Conservation (phyloP, 176 grass and related monocot species). For the Aechmea fasciata region DNA sequence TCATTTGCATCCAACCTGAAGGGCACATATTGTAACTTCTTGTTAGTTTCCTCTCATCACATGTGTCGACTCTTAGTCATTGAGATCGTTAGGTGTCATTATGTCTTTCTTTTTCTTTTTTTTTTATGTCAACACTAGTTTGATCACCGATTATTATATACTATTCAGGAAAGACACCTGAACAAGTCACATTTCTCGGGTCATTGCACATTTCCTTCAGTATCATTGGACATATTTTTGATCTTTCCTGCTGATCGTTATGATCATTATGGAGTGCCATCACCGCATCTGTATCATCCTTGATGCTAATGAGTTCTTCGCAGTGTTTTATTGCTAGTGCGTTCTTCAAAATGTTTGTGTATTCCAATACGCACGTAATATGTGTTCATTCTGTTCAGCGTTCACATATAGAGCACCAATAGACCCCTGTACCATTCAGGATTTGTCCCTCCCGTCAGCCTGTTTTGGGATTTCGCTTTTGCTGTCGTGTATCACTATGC, state of each 20-base stretch:
- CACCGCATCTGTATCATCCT: background rate
- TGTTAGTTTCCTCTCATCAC: no score
- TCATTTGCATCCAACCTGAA: slow-evolving; percentile 40
- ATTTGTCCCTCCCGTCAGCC: background rate
- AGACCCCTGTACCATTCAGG: background rate
- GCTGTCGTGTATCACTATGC: background rate
- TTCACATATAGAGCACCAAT: background rate
- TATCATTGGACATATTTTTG: no score
- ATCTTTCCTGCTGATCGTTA: no score
- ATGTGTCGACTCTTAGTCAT: no score
- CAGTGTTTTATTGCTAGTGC: background rate
- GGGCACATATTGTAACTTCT: slow-evolving; percentile 21
- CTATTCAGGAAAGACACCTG: no score
- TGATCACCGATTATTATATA: no score
- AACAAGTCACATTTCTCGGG: no score
- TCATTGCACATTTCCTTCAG: no score
- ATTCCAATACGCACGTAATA: background rate
- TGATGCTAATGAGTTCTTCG: background rate
- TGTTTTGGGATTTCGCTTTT: background rate
- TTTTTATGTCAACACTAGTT: no score
- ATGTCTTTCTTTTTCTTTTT: no score
- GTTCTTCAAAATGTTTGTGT: background rate
- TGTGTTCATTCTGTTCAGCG: background rate
- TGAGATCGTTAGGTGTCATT: no score
- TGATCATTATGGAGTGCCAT: no score